Base-by-base conservation (phyloP, 192 early-diverging fungal genomes). In the Chytriomyces hyalinus region DNA sequence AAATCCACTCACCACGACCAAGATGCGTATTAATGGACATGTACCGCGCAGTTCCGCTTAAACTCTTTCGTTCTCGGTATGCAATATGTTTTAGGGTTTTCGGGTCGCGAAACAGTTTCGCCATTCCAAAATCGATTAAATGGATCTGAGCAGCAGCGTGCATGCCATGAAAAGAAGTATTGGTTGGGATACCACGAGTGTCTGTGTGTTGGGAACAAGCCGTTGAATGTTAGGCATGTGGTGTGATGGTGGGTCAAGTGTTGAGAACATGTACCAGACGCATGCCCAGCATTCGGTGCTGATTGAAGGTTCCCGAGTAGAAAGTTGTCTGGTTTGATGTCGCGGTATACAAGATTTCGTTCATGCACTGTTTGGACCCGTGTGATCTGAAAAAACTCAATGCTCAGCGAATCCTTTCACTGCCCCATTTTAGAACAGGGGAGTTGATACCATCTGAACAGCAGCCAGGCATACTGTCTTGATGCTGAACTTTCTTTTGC, bases 11-110 rank as follows among this genome's bases (percentile, higher is more conserved):
- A 93, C 93, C 93, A 85, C 97, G 84, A 36, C 97, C 97, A 26
- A 97, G 85, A 80, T 99, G 97, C 26, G 97, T 99, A 85, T 99
- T 96, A 77, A 97, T 93, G 83, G 92, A 93, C 75, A 94, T 94
- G 79, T 96, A 97, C 73, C 95, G 88, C 26, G 94, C 93, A 48
- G 95, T 97, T 47, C 95, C 95, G 22, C 93, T 96, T 71, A 97
- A 85, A 82, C 94, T 95, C 87, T 97, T 96, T 85, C 94, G 92
- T 81, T 97, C 94, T 78, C 92, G 89, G 82, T 96, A 96, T 6
- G 94, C 92, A 75, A 97, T 95, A 85, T 97, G 95, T 78, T 92
- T 80, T 70, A 92, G 87, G 50, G 92, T 95, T 80, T 90, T 90
- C 53, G 92, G 90, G 79, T 95, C 93, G 53, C 91, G 90, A 83